Evolutionary conservation across 83 land plant genomes (phyloP), one percentile per base, ranked within the genome.

Genomic region (Picea abies): DNA sequence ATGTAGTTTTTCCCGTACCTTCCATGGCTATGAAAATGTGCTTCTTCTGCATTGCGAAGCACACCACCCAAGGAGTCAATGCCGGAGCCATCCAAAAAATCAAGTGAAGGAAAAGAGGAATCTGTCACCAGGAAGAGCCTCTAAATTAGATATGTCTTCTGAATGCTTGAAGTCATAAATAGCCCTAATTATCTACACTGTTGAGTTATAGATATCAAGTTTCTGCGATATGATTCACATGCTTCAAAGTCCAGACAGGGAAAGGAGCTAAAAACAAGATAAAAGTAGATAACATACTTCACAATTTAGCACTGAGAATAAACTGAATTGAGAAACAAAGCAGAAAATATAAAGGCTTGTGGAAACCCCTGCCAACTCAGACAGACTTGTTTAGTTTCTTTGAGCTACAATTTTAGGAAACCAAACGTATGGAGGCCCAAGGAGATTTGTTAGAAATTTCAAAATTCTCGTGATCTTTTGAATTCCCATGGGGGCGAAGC

Each of bases 41-140:
- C 29, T 39, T 79, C 87, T 44, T 78, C 87, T 29, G 49, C 70
- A 60, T 44, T 76, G 35, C 75, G 86, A 68, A 83, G 82, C 16
- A 78, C 78, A 25, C 82, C 87, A 77, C 80, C 75, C 44, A 84
- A 70, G 60, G 80, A 75, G 71, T 84, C 87, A n/a, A 86, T 83
- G 35, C 85, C 78, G n/a, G 85, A 71, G 35, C 76, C 81, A 69
- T 86, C 87, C 73, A 86, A 71, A 61, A 86, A 84, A 80, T 86
- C 87, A 52, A 86, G 84, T 41, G 87, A 86, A 63, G 87, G 73
- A 71, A 79, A 86, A 22, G 85, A 86, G 23, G 86, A 83, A 79
- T 86, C 82, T 76, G 86, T 71, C 25, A 79, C 87, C 2, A 61
- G 23, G 17, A 56, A 75, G 16, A 75, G 16, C 47, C 32, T 75